A percentile compares a stretch with the other conserved stretches of the same genome.
phyloP scores from a whole-genome alignment of 2,329 filamentous ascomycete species.

The Microascus cirrosus region DNA sequence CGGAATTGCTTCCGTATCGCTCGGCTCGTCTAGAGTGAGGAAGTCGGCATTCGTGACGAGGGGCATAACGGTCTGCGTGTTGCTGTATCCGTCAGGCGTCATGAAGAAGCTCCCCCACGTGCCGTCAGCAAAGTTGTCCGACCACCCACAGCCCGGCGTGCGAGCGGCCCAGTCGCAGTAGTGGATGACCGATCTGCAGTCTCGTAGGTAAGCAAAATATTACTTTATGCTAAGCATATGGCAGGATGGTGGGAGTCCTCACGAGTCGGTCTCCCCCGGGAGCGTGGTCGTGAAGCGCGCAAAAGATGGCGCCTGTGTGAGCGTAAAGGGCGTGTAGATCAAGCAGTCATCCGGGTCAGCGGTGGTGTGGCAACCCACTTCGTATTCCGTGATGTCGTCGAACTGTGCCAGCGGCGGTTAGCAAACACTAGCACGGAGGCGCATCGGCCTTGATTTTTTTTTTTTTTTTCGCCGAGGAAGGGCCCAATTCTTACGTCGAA shows the following conservation, averaged over 20 bases:
- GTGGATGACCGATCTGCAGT: not conserved
- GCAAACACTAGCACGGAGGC: not conserved
- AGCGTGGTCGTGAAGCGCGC: not conserved
- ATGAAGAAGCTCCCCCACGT: not conserved
- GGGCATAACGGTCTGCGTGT: not conserved
- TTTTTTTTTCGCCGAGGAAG: not conserved
- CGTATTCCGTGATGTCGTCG: not conserved
- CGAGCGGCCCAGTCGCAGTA: not conserved
- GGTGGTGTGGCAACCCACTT: not conserved
- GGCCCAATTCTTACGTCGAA: not conserved
- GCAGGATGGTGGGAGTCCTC: not conserved
- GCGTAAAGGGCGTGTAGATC: not conserved
- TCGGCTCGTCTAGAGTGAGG: not conserved
- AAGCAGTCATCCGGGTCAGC: not conserved
- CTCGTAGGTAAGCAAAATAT: not conserved
- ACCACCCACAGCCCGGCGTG: not conserved
- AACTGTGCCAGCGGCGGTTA: not conserved
- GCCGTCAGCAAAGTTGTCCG: not conserved
- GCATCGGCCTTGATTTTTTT: not conserved
- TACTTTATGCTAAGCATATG: not conserved
- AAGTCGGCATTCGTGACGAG: not conserved
- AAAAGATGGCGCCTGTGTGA: not conserved
- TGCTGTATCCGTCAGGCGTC: not conserved
- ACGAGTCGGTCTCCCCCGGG: not conserved
- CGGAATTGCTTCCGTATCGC: not conserved